phyloP scores from a whole-genome alignment of 352 stramenopile genomes.

The Phytophthora cactorum region DNA sequence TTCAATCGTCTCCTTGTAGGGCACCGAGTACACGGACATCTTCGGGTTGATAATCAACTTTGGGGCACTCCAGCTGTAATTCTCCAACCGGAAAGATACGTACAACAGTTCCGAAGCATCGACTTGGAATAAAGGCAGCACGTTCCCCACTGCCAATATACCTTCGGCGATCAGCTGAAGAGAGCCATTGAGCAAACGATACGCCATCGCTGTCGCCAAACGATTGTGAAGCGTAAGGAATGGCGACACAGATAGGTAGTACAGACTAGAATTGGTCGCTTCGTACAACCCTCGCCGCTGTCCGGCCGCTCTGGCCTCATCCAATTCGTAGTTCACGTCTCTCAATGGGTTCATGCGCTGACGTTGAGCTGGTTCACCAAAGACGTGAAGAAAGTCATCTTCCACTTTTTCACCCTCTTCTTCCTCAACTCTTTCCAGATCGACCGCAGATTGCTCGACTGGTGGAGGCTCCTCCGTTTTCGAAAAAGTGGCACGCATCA shows the following conservation, averaged over 20 bases:
- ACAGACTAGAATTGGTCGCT: constrained; percentile 86
- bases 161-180: constrained; percentile 88
- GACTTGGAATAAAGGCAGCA: constrained; percentile 87
- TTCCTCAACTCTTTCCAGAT: constrained; percentile 52
- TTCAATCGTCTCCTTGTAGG: constrained; percentile 84
- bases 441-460: constrained; percentile 22
- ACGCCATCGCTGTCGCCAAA: constrained; percentile 82
- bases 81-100: constrained; percentile 86
- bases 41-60: constrained; percentile 86
- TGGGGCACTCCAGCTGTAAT: constrained; percentile 88
- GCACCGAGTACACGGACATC: constrained; percentile 62
- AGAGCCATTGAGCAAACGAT: constrained; percentile 82
- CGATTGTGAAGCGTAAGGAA: constrained; percentile 88
- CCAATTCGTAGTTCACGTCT: constrained; percentile 80
- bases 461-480: constrained; percentile 53
- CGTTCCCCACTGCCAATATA: constrained; percentile 82
- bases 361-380: constrained; percentile 53
- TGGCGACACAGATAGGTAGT: constrained; percentile 82
- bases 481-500: constrained; percentile 86
- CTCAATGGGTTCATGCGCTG: constrained; percentile 64
- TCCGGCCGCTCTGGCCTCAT: constrained; percentile 78
- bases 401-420: constrained; percentile 76
- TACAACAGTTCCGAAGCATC: constrained; percentile 70
- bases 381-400: constrained; percentile 83
- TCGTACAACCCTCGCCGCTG: constrained; percentile 84